These are phyloP conservation scores for Colletotrichum viniferum DNA, from an alignment of 2,329 filamentous ascomycete species.

Conservation along the genomic window DNA sequence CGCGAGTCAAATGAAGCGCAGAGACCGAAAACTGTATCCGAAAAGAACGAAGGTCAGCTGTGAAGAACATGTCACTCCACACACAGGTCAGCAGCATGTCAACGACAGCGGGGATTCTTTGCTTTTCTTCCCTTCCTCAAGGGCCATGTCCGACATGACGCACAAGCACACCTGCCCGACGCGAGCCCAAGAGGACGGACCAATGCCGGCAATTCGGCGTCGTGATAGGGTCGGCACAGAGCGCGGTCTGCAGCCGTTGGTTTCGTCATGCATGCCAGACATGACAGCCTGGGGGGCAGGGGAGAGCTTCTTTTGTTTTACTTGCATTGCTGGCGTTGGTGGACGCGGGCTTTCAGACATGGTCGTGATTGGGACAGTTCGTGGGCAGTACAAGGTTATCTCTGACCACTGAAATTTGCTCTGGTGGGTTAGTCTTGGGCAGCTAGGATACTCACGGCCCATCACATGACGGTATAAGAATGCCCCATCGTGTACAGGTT, in stretches of 20 bases:
- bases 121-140: not conserved
- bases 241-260: not conserved
- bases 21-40: not conserved
- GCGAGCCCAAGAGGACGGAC: slow-evolving; percentile 1
- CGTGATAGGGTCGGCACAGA: not conserved
- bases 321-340: not conserved
- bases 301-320: not conserved
- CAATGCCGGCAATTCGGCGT: not conserved
- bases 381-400: not conserved
- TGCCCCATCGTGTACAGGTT: not conserved
- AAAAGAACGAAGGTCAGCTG: not conserved
- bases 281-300: not conserved
- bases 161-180: slow-evolving; percentile 20
- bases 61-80: not conserved
- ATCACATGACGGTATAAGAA: not conserved
- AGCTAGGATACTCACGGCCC: not conserved
- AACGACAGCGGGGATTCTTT: not conserved
- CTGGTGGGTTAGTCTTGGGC: not conserved
- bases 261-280: not conserved
- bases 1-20: not conserved
- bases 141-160: not conserved
- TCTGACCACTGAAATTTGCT: not conserved
- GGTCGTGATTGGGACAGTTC: not conserved
- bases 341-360: not conserved
- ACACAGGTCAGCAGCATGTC: not conserved